Evolutionary conservation across 140 eudicot species (phyloP).

Genomic region (Senecio squalidus): DNA sequence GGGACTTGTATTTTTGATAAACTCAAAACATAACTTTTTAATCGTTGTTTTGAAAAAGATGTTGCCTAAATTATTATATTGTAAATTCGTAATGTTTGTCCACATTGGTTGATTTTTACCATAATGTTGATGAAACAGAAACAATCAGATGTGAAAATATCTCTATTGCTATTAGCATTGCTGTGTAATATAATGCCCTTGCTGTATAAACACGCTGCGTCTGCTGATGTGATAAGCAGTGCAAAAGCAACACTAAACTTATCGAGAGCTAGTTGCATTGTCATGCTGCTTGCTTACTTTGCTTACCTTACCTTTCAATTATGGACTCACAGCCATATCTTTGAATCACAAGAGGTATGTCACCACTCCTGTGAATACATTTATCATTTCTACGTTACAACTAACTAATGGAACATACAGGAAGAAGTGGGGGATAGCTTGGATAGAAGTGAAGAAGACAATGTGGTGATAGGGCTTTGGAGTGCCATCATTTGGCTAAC

Average conservation of each 20-base stretch:
- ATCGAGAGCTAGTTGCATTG: constrained; percentile 52
- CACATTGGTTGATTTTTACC: no score
- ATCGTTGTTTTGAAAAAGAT: no score
- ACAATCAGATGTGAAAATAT: constrained; percentile 63
- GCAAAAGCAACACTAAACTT: constrained; percentile 32
- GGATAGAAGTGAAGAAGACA: constrained; percentile 25
- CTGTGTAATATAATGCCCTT: constrained; percentile 50
- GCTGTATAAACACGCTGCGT: constrained; percentile 36
- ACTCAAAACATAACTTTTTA: no score
- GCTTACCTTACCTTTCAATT: constrained; percentile 65
- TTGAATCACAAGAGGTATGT: constrained; percentile 46
- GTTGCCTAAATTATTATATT: no score
- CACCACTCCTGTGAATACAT: not conserved
- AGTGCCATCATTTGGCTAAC: constrained; percentile 51
- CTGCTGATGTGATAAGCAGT: constrained; percentile 13
- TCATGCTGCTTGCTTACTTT: constrained; percentile 59
- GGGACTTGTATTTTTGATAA: no score
- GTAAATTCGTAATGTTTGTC: no score
- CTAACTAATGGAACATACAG: constrained; percentile 9
- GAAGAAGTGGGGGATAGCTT: constrained; percentile 35
- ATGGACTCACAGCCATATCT: constrained; percentile 63
- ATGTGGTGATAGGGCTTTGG: constrained; percentile 50
- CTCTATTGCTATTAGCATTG: constrained; percentile 52
- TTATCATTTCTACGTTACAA: constrained; percentile 1
- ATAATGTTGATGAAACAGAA: constrained; percentile 56